Evolutionary conservation across 257 asterid species (phyloP).

Genomic region (Haberlea rhodopensis): DNA sequence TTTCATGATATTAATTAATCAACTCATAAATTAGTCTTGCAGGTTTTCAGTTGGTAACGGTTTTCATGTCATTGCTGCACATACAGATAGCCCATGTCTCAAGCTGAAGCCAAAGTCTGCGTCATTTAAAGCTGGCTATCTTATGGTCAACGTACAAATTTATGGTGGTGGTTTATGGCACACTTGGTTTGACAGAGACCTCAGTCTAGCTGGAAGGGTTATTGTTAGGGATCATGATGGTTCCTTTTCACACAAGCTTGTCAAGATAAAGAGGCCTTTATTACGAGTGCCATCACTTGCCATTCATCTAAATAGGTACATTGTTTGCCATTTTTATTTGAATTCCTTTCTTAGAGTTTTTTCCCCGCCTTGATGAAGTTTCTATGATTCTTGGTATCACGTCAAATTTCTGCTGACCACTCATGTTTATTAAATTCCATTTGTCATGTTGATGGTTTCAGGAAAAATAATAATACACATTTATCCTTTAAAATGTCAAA

Average conservation of each 20-base stretch:
- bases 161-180: slow-evolving; percentile 99
- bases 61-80: slow-evolving; percentile 95
- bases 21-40: slow-evolving; percentile 43
- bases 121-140: slow-evolving; percentile 81
- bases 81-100: slow-evolving; percentile 97
- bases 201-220: slow-evolving; percentile 95
- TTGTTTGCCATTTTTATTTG: slow-evolving; percentile 12
- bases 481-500: slow-evolving; percentile 1
- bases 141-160: slow-evolving; percentile 89
- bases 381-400: slow-evolving; percentile 8
- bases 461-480: slow-evolving; percentile 9
- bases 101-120: slow-evolving; percentile 96
- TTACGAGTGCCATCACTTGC: slow-evolving; percentile 96
- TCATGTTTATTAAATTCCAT: neutral
- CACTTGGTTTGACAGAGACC: slow-evolving; percentile 97
- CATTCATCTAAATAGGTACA: slow-evolving; percentile 89
- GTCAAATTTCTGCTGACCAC: slow-evolving; percentile 17
- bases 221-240: slow-evolving; percentile 78
- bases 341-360: slow-evolving; percentile 16
- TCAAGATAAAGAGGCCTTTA: slow-evolving; percentile 80
- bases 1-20: slow-evolving; percentile 22
- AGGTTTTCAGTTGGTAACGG: slow-evolving; percentile 87
- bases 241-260: slow-evolving; percentile 82
- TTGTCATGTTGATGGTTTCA: slow-evolving; percentile 11
- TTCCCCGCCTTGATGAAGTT: slow-evolving; percentile 12